These are phyloP conservation scores for Zygoascus meyerae DNA, from an alignment of 1,139 yeast genomes.

Conservation along the genomic window DNA sequence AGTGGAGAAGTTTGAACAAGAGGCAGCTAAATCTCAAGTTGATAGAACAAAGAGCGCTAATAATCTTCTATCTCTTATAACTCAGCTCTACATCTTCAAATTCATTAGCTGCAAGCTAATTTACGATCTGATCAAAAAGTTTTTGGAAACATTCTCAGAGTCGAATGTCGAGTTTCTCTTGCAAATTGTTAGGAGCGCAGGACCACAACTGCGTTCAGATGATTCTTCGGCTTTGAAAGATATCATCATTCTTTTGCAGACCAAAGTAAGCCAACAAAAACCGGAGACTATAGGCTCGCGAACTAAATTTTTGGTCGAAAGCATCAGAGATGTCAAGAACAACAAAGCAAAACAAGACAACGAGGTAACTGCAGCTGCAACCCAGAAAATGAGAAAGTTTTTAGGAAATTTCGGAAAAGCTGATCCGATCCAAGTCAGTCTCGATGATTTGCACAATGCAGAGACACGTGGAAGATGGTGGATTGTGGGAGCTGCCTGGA, in stretches of 20 bases:
- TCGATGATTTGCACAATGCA: slow-evolving; percentile 73
- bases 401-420: slow-evolving; percentile 45
- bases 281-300: slow-evolving; percentile 52
- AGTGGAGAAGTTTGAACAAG: slow-evolving; percentile 55
- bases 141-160: slow-evolving; percentile 59
- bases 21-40: slow-evolving; percentile 23
- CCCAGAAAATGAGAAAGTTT: slow-evolving; percentile 61
- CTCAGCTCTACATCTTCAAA: slow-evolving; percentile 73
- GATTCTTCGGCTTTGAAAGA: slow-evolving; percentile 85
- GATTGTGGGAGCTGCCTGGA: slow-evolving; percentile 98
- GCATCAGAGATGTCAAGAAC: slow-evolving; percentile 78
- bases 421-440: slow-evolving; percentile 80
- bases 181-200: slow-evolving; percentile 66
- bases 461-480: slow-evolving; percentile 94
- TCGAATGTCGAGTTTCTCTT: slow-evolving; percentile 70
- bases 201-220: slow-evolving; percentile 80
- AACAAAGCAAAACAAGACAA: slow-evolving; percentile 61
- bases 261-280: slow-evolving; percentile 37
- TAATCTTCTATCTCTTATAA: slow-evolving; percentile 66
- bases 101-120: slow-evolving; percentile 66
- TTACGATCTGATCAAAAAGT: slow-evolving; percentile 63
- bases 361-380: slow-evolving; percentile 42
- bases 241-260: slow-evolving; percentile 57
- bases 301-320: slow-evolving; percentile 76
- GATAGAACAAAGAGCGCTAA: slow-evolving; percentile 47